Percentiles rank a stretch among this genome's conserved stretches.
Conservation (phyloP, 1,284 basidiomycete genomes). For the Athelia sp. region DNA sequence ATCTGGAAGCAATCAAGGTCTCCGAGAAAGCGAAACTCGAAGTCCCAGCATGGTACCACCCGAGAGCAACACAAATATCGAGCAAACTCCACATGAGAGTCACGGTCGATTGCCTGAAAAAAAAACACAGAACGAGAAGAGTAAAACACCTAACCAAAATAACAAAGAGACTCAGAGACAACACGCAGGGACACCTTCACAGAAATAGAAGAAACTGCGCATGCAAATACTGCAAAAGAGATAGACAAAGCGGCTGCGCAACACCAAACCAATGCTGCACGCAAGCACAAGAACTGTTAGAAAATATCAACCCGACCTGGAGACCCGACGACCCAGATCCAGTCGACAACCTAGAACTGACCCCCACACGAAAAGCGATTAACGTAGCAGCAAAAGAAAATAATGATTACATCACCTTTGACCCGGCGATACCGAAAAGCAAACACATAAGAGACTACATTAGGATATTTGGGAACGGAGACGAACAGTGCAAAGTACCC, state of each 20-base stretch:
- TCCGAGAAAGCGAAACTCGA: background rate
- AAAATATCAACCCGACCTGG: too few species aligned
- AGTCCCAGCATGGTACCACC: background rate
- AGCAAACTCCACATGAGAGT: background rate
- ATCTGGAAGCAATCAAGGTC: background rate
- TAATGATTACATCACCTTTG: too few species aligned
- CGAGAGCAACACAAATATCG: background rate
- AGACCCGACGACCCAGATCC: too few species aligned
- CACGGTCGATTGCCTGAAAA: background rate
- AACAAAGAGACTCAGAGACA: background rate
- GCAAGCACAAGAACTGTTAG: background rate
- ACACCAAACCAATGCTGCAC: background rate
- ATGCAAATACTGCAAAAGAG: background rate
- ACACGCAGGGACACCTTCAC: background rate
- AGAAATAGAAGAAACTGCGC: background rate
- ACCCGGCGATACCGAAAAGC: too few species aligned
- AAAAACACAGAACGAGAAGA: background rate
- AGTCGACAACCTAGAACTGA: too few species aligned
- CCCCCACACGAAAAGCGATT: too few species aligned
- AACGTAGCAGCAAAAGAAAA: too few species aligned
- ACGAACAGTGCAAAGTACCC: background rate
- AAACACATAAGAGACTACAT: too few species aligned
- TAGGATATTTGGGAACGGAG: background rate
- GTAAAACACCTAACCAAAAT: background rate
- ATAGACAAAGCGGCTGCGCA: background rate